Conservation (phyloP, 176 grass and related monocot genomes). For the Chloris gayana region DNA sequence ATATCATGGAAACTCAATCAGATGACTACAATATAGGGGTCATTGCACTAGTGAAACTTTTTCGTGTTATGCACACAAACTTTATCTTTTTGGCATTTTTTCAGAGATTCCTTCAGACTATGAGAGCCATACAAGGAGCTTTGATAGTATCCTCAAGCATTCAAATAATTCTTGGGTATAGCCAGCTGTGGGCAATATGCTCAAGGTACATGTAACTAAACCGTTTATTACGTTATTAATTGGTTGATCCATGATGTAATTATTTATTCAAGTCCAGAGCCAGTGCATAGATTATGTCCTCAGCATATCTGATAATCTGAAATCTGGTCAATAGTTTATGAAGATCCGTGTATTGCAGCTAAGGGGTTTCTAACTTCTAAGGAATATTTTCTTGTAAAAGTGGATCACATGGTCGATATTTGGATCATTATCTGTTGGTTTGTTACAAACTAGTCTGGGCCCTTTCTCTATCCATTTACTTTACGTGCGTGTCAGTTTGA, state of each 20-base stretch:
- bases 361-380: neutral
- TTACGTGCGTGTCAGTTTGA: conserved; percentile 44
- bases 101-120: conserved; percentile 86
- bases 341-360: conserved; percentile 11
- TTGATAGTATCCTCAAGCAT: conserved; percentile 93
- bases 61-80: neutral
- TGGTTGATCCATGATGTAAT: neutral
- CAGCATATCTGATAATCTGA: neutral
- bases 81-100: conserved; percentile 23
- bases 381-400: neutral
- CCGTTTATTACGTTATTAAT: neutral
- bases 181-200: conserved; percentile 95
- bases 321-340: neutral
- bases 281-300: neutral
- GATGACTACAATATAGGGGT: neutral
- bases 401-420: neutral
- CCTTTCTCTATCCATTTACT: conserved; percentile 32
- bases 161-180: conserved; percentile 97
- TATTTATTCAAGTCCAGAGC: neutral
- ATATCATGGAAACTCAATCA: neutral
- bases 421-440: conserved; percentile 35
- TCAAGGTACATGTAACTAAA: conserved; percentile 62
- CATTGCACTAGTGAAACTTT: neutral
- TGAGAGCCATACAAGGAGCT: conserved; percentile 87
- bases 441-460: conserved; percentile 25